phyloP scores from a whole-genome alignment of 139 green algal species.

The Chlorella sorokiniana region DNA sequence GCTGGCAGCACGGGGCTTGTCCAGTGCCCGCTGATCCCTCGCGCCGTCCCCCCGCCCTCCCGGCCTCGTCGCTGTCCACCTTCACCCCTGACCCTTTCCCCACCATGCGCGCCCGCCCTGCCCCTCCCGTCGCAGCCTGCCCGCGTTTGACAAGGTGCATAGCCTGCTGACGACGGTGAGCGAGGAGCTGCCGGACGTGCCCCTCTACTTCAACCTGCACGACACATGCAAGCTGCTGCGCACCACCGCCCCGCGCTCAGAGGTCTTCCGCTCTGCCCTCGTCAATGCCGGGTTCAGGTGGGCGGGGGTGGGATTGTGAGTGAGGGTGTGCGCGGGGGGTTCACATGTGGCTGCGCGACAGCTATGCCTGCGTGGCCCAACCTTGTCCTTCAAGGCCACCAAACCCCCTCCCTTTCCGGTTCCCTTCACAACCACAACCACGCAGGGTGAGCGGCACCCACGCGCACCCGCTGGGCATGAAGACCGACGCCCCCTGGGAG shows the following conservation, averaged over 20 bases:
- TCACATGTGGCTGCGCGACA: no score
- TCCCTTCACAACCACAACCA: neutral
- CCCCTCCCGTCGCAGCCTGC: constrained; percentile 18
- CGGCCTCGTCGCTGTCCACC: no score
- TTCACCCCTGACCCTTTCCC: no score
- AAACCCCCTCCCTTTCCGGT: no score
- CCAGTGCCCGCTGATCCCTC: no score
- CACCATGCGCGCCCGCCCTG: no score
- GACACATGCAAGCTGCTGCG: constrained; percentile 79
- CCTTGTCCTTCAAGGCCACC: no score
- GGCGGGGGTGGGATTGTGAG: neutral
- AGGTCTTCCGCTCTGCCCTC: constrained; percentile 86
- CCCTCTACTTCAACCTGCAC: constrained; percentile 87
- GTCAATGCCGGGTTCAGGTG: constrained; percentile 83
- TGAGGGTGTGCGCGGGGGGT: no score
- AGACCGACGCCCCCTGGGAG: constrained; percentile 89
- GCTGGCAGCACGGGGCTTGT: no score
- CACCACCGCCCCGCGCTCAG: constrained; percentile 63
- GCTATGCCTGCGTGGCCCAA: no score
- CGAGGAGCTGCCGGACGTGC: constrained; percentile 86
- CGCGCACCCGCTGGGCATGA: constrained; percentile 87
- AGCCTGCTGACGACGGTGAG: constrained; percentile 74
- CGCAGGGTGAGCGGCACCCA: constrained; percentile 84
- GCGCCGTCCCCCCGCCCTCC: no score
- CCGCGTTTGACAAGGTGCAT: constrained; percentile 71